Percentiles rank a stretch among this genome's conserved stretches.
These are phyloP conservation scores for Nakazawaea molendinolei DNA, from an alignment of 805 yeast species.

Conservation along the genomic window DNA sequence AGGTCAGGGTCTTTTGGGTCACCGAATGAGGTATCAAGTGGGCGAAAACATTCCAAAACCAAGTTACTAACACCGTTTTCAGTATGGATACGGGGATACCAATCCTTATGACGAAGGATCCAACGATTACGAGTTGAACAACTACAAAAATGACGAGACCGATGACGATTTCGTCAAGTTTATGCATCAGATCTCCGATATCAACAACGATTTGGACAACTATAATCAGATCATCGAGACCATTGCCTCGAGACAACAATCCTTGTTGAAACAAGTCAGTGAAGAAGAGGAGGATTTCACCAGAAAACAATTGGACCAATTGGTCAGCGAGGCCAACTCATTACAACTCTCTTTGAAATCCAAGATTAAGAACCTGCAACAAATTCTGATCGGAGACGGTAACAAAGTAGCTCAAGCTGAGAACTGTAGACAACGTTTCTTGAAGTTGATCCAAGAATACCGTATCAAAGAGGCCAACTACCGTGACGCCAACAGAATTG, in stretches of 20 bases:
- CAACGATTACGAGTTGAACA: conserved; percentile 12
- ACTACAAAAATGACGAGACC: conserved; percentile 18
- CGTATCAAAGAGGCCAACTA: conserved; percentile 81
- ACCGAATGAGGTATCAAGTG: no score
- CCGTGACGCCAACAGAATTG: conserved; percentile 75
- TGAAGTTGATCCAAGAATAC: conserved; percentile 80
- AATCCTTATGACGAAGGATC: conserved; percentile 14
- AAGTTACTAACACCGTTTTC: not conserved
- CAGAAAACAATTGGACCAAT: conserved; percentile 69
- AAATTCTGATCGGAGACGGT: conserved; percentile 60
- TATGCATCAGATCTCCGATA: conserved; percentile 60
- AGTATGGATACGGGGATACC: conserved; percentile 12
- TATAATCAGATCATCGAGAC: conserved; percentile 64
- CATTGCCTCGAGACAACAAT: conserved; percentile 63
- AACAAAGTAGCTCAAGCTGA: conserved; percentile 90
- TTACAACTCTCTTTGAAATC: conserved; percentile 66
- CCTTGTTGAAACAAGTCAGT: conserved; percentile 66
- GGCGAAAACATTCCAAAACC: no score
- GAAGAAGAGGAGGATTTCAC: conserved; percentile 62
- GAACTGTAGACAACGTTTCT: conserved; percentile 75
- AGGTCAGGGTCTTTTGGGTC: no score
- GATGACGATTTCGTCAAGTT: conserved; percentile 54
- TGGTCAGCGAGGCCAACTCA: conserved; percentile 71
- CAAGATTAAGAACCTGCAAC: conserved; percentile 72
- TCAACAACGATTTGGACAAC: conserved; percentile 63